Evolutionary conservation across 208 protist species (phyloP).

Genomic region (Leptomonas pyrrhocoris): DNA sequence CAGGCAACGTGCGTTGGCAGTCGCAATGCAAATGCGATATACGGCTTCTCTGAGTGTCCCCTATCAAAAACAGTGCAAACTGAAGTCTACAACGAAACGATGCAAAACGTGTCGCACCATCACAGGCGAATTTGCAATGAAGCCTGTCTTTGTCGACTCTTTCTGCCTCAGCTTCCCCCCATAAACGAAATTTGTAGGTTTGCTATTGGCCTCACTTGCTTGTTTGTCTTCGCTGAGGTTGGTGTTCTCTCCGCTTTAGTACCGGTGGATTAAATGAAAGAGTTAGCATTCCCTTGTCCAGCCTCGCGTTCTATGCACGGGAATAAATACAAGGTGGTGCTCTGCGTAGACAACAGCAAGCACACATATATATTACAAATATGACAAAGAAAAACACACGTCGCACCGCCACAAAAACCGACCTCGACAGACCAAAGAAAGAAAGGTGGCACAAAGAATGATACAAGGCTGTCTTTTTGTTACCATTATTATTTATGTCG

Average conservation of each 20-base stretch:
- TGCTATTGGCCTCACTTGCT: too few species aligned
- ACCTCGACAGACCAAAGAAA: neutral
- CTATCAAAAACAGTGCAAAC: too few species aligned
- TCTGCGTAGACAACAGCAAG: neutral
- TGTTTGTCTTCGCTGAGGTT: too few species aligned
- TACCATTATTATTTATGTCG: neutral
- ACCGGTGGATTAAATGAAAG: neutral
- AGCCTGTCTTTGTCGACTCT: too few species aligned
- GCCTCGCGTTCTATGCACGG: neutral
- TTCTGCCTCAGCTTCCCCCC: too few species aligned
- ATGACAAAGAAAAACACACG: neutral
- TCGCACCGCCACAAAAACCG: too few species aligned
- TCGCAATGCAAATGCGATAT: too few species aligned
- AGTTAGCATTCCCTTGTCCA: neutral
- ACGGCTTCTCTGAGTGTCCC: too few species aligned
- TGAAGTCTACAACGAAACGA: too few species aligned
- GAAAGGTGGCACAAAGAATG: neutral
- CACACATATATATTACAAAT: neutral
- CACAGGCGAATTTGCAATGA: too few species aligned
- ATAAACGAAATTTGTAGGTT: neutral
- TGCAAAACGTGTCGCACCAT: too few species aligned
- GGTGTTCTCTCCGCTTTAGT: neutral
- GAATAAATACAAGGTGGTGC: neutral
- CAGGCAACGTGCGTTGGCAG: too few species aligned
- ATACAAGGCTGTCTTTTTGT: neutral